Evolutionary conservation across 306 rosid species (phyloP), one percentile per base, ranked within the genome.

Genomic region (Cicer bijugum): DNA sequence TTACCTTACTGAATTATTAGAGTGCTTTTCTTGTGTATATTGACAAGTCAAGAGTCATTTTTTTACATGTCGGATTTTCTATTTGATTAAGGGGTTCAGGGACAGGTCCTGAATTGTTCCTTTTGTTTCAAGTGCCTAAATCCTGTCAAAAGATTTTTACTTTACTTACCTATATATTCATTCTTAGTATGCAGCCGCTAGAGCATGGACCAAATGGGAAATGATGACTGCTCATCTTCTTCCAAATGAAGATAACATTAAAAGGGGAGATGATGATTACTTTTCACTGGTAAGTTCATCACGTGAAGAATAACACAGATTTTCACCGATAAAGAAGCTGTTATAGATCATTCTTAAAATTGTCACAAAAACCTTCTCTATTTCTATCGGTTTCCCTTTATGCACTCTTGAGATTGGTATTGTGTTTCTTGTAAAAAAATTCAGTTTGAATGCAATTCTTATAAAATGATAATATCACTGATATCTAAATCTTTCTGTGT

Each of bases 131-230:
- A 1, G 16, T 53, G 23, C 11, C 81, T 70, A 47, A 64, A 28
- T 58, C 66, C 45, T 37, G 59, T 39, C 61, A 33, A 15, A 74
- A 69, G 37, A n/a, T 62, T 61, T 78, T 60, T 12, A 14, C 17
- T 67, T 81, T 70, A 61, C 77, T 83, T 20, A 75, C 63, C 72
- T 45, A 17, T 71, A 67, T 69, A 73, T 69, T 51, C 48, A 44
- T 81, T 83, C 81, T 9, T 82, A 93, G 98, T 83, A 85, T 85
- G 97, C 94, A 68, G 97, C 98, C 19, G 96, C 98, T 20, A 94
- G 95, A 86, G 97, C 97, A 59, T 94, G 98, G 98, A 94, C 98
- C 83, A 94, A 87, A 78, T 94, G 97, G 98, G 98, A 94, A 88
- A 91, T 94, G 98, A 83, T 85, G 92, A 91, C 94, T 45, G 92